Base-by-base conservation (phyloP, 2,329 filamentous ascomycete species). In the Fonsecaea monophora region DNA sequence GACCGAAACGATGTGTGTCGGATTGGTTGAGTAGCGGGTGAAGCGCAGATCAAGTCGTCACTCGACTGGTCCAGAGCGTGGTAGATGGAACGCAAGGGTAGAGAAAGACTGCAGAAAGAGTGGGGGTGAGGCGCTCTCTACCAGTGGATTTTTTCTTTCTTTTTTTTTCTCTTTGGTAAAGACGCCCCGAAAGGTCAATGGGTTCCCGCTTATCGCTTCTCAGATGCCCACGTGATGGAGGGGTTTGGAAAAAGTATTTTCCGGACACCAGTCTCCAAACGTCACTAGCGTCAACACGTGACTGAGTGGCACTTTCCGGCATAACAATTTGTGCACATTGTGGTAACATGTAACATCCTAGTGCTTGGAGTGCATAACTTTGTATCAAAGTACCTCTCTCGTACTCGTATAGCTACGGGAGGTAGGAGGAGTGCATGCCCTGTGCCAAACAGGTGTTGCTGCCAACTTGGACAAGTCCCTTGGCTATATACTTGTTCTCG, bases 1-100 rank as follows among this genome's bases (percentile, higher is more conserved):
- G 53, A 21, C 60, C 60, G 60, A 62, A 62, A 61, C 32, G 32
- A 61, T 53, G 32, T 38, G 59, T 35, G 59, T 35, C n/a, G 8
- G 25, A n/a, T 10, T 35, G 7, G 12, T 2, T 15, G 18, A 59
- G 55, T 58, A 38, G 38, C 32, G 56, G 21, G 21, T 21, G 38
- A 25, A 10, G 32, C 10, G n/a, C 40, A 42, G 40, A 50, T 25
- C 45, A 21, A 25, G 25, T 25, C 25, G 45, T 21, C 18, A 50
- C 45, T 25, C 45, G 18, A 50, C 45, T 50, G 45, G 45, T 50
- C 18, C 32, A 34, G 48, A 53, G 10, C 21, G 21, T 54, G 50
- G 32, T 32, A 54, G 18, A 54, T 18, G 50, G 50, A 1, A 30
- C 25, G 50, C 50, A 42, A 42, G 40, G 15, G 40, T n/a, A 42